phyloP scores from a whole-genome alignment of 345 rosid genomes.

The Xanthoceras sorbifolium region DNA sequence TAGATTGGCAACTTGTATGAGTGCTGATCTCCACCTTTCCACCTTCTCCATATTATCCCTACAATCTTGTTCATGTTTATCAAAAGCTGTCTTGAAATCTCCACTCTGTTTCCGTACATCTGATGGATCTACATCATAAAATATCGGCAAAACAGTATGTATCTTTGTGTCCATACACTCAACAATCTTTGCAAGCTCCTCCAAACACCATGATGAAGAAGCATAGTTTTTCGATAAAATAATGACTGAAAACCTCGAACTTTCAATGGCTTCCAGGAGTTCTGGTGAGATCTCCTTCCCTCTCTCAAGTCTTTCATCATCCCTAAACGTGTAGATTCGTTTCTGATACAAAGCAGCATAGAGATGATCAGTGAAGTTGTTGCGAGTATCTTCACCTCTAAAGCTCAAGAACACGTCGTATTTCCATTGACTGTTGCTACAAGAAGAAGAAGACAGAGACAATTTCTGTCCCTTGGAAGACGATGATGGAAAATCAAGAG shows the following conservation, averaged over 20 bases:
- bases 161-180: slow-evolving; percentile 8
- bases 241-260: slow-evolving; percentile 11
- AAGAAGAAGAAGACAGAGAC: too few relatives aligned
- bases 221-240: background rate
- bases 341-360: background rate
- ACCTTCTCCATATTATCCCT: too few relatives aligned
- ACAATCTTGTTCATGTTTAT: background rate
- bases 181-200: background rate
- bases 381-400: too few relatives aligned
- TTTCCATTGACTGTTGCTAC: too few relatives aligned
- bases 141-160: background rate
- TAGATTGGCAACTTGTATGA: too few relatives aligned
- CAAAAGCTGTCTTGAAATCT: background rate
- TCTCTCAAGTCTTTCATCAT: background rate
- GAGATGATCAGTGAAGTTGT: slow-evolving; percentile 15
- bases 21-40: background rate
- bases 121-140: background rate
- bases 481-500: too few relatives aligned
- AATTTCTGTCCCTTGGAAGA: too few relatives aligned
- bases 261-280: slow-evolving; percentile 8
- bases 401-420: too few relatives aligned
- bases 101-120: background rate
- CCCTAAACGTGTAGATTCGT: slow-evolving; percentile 5
- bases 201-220: background rate
- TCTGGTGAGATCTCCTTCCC: slow-evolving; percentile 6